phyloP scores from a whole-genome alignment of 1,284 basidiomycete species.

The Farysia itapuensis region DNA sequence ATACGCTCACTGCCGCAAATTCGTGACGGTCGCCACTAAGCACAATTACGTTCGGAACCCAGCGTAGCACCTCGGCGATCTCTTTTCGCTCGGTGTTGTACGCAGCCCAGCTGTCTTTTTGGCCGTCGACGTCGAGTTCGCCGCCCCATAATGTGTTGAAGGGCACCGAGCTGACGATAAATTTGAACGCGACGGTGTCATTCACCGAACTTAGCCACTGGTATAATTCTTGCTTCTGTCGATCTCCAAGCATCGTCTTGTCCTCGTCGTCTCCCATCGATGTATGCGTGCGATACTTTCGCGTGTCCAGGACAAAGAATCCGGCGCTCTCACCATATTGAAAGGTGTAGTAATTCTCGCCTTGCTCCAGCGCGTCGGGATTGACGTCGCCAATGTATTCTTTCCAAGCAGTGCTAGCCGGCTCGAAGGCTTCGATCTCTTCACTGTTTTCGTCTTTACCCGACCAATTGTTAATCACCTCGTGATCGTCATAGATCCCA shows the following conservation, averaged over 20 bases:
- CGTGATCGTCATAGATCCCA: constrained; percentile 58
- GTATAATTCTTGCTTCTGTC: constrained; percentile 69
- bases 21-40: constrained; percentile 71
- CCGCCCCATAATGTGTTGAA: constrained; percentile 75
- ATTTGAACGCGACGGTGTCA: constrained; percentile 76
- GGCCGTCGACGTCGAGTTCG: constrained; percentile 65
- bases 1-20: constrained; percentile 67
- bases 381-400: constrained; percentile 73
- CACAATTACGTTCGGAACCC: constrained; percentile 73
- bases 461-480: constrained; percentile 57
- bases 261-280: constrained; percentile 61
- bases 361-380: constrained; percentile 64
- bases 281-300: constrained; percentile 67
- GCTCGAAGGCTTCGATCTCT: constrained; percentile 65
- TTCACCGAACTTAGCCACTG: constrained; percentile 72
- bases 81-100: constrained; percentile 68
- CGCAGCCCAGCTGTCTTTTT: constrained; percentile 70
- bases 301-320: constrained; percentile 79
- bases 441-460: constrained; percentile 66
- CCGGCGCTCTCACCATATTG: constrained; percentile 61
- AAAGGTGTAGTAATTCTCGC: constrained; percentile 66
- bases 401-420: constrained; percentile 69
- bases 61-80: constrained; percentile 56
- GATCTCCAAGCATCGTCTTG: constrained; percentile 73
- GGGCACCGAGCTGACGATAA: constrained; percentile 75